These are phyloP conservation scores for Gentiana macrophylla DNA, from an alignment of 257 asterid genomes.

Conservation along the genomic window DNA sequence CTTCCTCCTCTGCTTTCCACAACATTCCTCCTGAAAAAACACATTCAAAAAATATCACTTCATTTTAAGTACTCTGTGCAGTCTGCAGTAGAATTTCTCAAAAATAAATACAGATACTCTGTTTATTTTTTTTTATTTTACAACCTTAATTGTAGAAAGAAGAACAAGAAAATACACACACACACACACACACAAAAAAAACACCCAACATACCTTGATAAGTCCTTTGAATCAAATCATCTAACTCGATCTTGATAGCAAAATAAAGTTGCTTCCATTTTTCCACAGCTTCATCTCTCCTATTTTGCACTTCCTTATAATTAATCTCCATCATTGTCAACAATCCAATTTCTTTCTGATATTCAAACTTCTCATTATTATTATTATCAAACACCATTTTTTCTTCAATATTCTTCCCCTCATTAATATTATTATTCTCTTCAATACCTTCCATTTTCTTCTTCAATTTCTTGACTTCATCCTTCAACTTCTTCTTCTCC, in stretches of 20 bases:
- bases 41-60: not conserved
- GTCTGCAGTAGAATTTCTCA: too few relatives aligned
- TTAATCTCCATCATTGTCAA: constrained; percentile 8
- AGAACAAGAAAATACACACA: not conserved
- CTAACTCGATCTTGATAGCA: constrained; percentile 78
- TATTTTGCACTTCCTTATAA: constrained; percentile 17
- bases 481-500: constrained; percentile 46
- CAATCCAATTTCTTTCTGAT: constrained; percentile 11
- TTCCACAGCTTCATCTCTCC: constrained; percentile 54
- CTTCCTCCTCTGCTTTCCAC: constrained; percentile 41
- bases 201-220: constrained; percentile 28
- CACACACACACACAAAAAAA: too few relatives aligned
- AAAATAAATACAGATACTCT: too few relatives aligned
- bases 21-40: constrained; percentile 28
- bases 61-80: too few relatives aligned
- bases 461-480: constrained; percentile 35
- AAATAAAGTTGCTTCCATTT: constrained; percentile 87
- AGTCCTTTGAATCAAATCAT: constrained; percentile 63
- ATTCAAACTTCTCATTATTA: too few relatives aligned
- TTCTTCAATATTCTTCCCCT: too few relatives aligned
- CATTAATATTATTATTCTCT: too few relatives aligned
- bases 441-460: constrained; percentile 15
- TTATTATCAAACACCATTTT: too few relatives aligned
- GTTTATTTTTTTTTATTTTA: too few relatives aligned
- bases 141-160: not conserved